These are phyloP conservation scores for Candida sphagnicola DNA, from an alignment of 805 yeast species.

Conservation along the genomic window DNA sequence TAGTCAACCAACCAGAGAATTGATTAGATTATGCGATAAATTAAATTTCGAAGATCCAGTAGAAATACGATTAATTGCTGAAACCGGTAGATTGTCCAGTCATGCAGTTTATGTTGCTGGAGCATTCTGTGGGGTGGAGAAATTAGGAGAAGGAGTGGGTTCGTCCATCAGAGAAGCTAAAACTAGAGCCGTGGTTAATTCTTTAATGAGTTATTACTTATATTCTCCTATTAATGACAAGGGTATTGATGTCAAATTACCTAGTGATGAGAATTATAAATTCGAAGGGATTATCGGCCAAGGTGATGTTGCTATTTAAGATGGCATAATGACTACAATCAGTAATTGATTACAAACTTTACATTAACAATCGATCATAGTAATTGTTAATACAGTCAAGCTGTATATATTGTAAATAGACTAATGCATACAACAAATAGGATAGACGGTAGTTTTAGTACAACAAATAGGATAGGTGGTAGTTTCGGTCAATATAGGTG, in stretches of 20 bases:
- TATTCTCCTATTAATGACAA: constrained; percentile 67
- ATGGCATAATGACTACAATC: not conserved
- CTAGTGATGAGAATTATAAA: constrained; percentile 51
- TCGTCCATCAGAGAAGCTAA: constrained; percentile 86
- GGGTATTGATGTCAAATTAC: constrained; percentile 45
- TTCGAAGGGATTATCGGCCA: constrained; percentile 39
- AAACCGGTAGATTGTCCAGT: constrained; percentile 83
- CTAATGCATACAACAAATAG: constrained; percentile 5
- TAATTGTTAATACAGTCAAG: not conserved
- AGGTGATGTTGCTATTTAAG: constrained; percentile 42
- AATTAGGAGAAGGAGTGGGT: constrained; percentile 94
- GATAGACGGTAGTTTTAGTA: too few relatives aligned
- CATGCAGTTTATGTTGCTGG: constrained; percentile 90
- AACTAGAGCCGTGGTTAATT: constrained; percentile 85
- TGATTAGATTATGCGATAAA: constrained; percentile 71
- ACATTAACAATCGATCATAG: not conserved
- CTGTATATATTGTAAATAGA: constrained; percentile 5
- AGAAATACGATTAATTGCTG: constrained; percentile 75
- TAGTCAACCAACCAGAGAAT: constrained; percentile 80
- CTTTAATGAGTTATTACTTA: constrained; percentile 87
- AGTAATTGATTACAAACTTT: too few relatives aligned
- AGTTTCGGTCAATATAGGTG: too few relatives aligned
- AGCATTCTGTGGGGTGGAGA: constrained; percentile 75
- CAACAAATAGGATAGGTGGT: too few relatives aligned
- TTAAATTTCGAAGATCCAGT: constrained; percentile 72